phyloP scores from a whole-genome alignment of 2,329 filamentous ascomycete species.

The Calonectria hongkongensis region DNA sequence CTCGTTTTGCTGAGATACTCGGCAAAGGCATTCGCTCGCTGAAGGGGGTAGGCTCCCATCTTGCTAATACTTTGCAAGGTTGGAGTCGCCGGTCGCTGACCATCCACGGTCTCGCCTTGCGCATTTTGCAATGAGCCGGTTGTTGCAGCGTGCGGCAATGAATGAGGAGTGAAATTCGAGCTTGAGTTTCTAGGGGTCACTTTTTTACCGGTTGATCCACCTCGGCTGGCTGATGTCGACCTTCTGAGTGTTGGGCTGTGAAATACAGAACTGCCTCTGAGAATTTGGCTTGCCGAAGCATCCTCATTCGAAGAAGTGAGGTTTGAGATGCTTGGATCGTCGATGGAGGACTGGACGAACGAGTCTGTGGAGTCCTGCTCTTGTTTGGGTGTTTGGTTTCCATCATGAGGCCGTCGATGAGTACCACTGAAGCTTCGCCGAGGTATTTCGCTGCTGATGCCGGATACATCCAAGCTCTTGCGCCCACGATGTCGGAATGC shows the following conservation, averaged over 20 bases:
- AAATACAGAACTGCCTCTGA: slow-evolving; percentile 92
- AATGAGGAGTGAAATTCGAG: slow-evolving; percentile 35
- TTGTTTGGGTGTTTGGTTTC: slow-evolving; percentile 60
- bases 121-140: slow-evolving; percentile 59
- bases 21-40: slow-evolving; percentile 88
- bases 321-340: slow-evolving; percentile 84
- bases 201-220: slow-evolving; percentile 36
- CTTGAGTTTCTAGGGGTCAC: slow-evolving; percentile 45
- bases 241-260: slow-evolving; percentile 82
- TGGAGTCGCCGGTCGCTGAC: slow-evolving; percentile 59
- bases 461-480: slow-evolving; percentile 73
- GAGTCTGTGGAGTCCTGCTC: slow-evolving; percentile 78
- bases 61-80: slow-evolving; percentile 73
- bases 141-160: slow-evolving; percentile 60
- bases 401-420: slow-evolving; percentile 58
- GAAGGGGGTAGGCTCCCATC: slow-evolving; percentile 85
- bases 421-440: slow-evolving; percentile 79
- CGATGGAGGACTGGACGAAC: slow-evolving; percentile 81
- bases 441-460: slow-evolving; percentile 64
- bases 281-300: slow-evolving; percentile 92
- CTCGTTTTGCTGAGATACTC: slow-evolving; percentile 87
- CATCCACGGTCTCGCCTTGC: slow-evolving; percentile 39
- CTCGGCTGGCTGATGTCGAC: slow-evolving; percentile 64
- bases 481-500: slow-evolving; percentile 67
- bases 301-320: slow-evolving; percentile 83